Evolutionary conservation across 75 land plant species (phyloP), one percentile per base, ranked within the genome.

Genomic region (Sequoiadendron giganteum): DNA sequence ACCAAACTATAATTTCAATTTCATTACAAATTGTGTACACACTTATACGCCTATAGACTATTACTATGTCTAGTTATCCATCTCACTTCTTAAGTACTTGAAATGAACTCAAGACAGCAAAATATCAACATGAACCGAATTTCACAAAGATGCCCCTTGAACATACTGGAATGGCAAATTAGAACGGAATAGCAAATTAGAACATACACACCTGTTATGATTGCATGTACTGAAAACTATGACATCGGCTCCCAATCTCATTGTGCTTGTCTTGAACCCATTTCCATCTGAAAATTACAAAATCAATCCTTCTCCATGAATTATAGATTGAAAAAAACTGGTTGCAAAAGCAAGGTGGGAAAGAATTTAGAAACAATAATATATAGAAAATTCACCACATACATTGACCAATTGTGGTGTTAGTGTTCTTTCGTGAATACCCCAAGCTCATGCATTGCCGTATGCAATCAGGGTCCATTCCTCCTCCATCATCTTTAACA

Each of bases 391-490:
- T 28, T 16, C 19, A 14, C 48, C 73, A 42, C 90, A 36, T 93
- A 97, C 99, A 97, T 87, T 95, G 95, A 81, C 99, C 97, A 89
- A 97, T 97, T 0, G 94, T 89, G 21, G 94, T 90, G 45, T 92
- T 92, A 55, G 92, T 86, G 45, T 91, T 91, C 89, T 96, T 97
- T 61, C 93, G 91, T 76, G 99, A 96, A 65, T 95, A 97, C 14
- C 99, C 99, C 92, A 97, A 93, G 87, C 99, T 97, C 95, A 97
- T 92, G 87, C 99, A 97, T 5, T 90, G 88, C 15, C 97, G 89
- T 88, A 97, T 91, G 58, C 89, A 90, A 78, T 93, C 95, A 61
- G 97, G 97, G 39, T 91, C 92, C 99, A 97, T 97, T 83, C 99
- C 99, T 85, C 99, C 97, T 81, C 99, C 99, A 93, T 97, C 96